phyloP scores from a whole-genome alignment of 2,329 filamentous ascomycete genomes.

The Tolypocladium amazonense region DNA sequence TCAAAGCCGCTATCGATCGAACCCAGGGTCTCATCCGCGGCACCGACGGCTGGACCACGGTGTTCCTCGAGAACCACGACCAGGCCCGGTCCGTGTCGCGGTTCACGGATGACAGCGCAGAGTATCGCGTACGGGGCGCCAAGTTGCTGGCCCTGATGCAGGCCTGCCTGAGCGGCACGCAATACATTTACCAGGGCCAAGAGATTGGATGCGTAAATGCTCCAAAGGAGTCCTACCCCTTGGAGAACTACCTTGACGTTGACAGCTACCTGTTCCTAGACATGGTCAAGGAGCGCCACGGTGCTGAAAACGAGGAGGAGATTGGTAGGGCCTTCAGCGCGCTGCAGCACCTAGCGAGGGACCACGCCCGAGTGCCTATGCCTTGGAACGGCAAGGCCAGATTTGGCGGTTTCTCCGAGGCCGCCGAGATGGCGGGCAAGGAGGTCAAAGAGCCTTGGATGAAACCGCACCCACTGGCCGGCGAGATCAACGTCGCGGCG shows the following conservation, averaged over 20 bases:
- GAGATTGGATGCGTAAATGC: constrained; percentile 56
- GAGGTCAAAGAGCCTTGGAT: constrained; percentile 21
- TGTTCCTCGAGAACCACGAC: constrained; percentile 58
- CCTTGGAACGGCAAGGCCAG: constrained; percentile 42
- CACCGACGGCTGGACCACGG: constrained; percentile 51
- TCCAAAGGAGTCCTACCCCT: constrained; percentile 44
- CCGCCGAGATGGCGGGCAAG: constrained; percentile 20
- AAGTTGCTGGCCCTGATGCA: constrained; percentile 50
- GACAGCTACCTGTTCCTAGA: constrained; percentile 33
- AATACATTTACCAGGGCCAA: constrained; percentile 58
- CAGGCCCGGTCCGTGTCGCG: constrained; percentile 48
- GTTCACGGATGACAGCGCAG: constrained; percentile 38
- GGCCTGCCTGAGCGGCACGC: constrained; percentile 42
- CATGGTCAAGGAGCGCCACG: constrained; percentile 17
- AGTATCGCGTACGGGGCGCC: constrained; percentile 35
- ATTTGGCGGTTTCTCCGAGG: constrained; percentile 23
- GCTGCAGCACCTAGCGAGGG: constrained; percentile 31
- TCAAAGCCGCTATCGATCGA: constrained; percentile 36
- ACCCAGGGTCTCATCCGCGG: constrained; percentile 42
- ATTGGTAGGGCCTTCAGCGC: constrained; percentile 23
- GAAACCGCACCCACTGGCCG: constrained; percentile 18
- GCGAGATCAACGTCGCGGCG: constrained; percentile 42
- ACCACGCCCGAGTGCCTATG: constrained; percentile 57
- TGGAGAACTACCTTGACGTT: constrained; percentile 41
- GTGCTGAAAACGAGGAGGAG: constrained; percentile 17